Percentiles rank a stretch among this genome's conserved stretches.
Evolutionary conservation across 2,329 filamentous ascomycete genomes (phyloP).

Genomic region (Fusarium sp.): DNA sequence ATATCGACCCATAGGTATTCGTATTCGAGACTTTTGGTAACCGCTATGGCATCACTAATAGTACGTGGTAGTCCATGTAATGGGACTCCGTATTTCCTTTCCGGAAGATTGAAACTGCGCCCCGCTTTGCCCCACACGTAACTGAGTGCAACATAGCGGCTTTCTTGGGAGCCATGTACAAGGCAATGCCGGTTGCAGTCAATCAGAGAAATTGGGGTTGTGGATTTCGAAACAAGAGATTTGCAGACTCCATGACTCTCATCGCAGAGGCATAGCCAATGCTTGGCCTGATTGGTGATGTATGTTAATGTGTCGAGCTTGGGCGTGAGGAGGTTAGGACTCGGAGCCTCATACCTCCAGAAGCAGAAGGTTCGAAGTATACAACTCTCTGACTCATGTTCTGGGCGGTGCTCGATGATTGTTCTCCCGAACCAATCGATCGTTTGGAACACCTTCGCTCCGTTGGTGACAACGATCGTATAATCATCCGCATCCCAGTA

Average conservation of each 20-base stretch:
- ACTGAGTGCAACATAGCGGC: neutral
- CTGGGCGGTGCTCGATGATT: accelerated
- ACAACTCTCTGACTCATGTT: neutral
- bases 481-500: no score
- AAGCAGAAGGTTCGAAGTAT: neutral
- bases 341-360: neutral
- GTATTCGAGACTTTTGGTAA: neutral
- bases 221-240: neutral
- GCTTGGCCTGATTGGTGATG: neutral
- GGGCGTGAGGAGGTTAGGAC: neutral
- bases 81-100: neutral
- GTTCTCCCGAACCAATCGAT: no score
- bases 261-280: neutral
- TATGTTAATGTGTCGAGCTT: neutral
- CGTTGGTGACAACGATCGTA: no score
- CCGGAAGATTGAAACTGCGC: neutral
- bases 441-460: no score
- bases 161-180: neutral
- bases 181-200: neutral
- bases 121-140: neutral
- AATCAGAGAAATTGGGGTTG: neutral
- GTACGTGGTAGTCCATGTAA: neutral
- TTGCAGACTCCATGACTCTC: neutral
- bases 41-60: neutral
- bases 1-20: neutral